These are phyloP conservation scores for Leishmania major DNA, from an alignment of 208 protist species.

Conservation along the genomic window DNA sequence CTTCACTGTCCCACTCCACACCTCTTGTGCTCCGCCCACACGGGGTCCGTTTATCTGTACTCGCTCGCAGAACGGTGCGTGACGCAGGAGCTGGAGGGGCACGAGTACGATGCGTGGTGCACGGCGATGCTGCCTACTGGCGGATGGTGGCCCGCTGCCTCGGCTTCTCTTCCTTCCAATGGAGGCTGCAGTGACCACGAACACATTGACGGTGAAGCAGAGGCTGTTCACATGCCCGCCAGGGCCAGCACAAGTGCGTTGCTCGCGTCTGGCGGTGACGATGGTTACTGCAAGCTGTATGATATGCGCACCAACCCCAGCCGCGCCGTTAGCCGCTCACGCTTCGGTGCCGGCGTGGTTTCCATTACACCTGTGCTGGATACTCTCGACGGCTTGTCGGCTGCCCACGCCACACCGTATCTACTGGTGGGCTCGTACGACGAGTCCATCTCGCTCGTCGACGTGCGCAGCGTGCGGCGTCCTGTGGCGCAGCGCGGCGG, in stretches of 20 bases:
- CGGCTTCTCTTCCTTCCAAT: neutral
- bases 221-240: neutral
- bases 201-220: neutral
- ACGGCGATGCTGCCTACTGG: slow-evolving; percentile 43
- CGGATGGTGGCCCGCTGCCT: slow-evolving; percentile 3
- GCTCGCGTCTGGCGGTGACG: slow-evolving; percentile 80
- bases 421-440: slow-evolving; percentile 83
- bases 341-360: slow-evolving; percentile 80
- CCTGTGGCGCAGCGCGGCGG: slow-evolving; percentile 42
- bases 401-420: slow-evolving; percentile 40
- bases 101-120: slow-evolving; percentile 90
- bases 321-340: slow-evolving; percentile 32
- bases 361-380: slow-evolving; percentile 66
- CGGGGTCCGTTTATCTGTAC: slow-evolving; percentile 60
- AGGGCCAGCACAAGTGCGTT: slow-evolving; percentile 10
- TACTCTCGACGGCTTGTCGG: neutral
- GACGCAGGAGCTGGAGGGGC: slow-evolving; percentile 44
- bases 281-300: slow-evolving; percentile 69
- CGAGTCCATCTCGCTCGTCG: slow-evolving; percentile 74
- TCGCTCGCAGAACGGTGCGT: slow-evolving; percentile 29
- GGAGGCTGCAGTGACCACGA: neutral
- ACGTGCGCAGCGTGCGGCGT: slow-evolving; percentile 48
- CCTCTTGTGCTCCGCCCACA: slow-evolving; percentile 77
- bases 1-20: slow-evolving; percentile 26
- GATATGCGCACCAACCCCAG: slow-evolving; percentile 42